Evolutionary conservation across 192 early-diverging fungal genomes (phyloP).

Genomic region (Entophlyctis luteolus): DNA sequence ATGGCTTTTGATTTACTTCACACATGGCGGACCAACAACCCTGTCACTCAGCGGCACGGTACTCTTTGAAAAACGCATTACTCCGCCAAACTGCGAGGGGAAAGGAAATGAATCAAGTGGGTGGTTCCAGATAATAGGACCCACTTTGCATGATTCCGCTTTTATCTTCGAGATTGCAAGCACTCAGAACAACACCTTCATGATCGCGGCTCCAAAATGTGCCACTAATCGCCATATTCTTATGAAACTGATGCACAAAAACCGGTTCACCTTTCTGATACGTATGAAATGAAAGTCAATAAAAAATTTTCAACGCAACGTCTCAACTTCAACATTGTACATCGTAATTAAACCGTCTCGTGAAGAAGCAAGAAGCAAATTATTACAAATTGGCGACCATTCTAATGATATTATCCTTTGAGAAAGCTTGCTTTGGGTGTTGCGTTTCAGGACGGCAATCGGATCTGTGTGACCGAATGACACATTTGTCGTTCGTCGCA

Average conservation of each 20-base stretch:
- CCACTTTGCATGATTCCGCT: not conserved
- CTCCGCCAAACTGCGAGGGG: slow-evolving; percentile 2
- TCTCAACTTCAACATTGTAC: not conserved
- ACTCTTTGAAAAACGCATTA: not conserved
- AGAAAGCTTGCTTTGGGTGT: not conserved
- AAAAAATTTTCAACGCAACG: not conserved
- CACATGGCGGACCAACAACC: not conserved
- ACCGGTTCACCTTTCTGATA: not conserved
- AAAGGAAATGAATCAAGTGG: not conserved
- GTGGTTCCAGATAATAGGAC: not conserved
- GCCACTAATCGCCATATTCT: not conserved
- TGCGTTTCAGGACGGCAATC: not conserved
- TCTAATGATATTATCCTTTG: not conserved
- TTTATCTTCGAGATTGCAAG: not conserved
- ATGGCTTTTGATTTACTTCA: no score
- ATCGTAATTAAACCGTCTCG: slow-evolving; percentile 2
- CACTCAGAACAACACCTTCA: slow-evolving; percentile 9
- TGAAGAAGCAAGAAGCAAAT: not conserved
- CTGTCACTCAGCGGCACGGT: not conserved
- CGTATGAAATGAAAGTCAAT: not conserved
- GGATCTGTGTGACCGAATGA: not conserved
- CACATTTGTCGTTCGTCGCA: not conserved
- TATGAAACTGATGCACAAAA: not conserved
- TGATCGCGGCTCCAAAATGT: not conserved
- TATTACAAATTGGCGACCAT: slow-evolving; percentile 1